Conservation (phyloP, 345 rosid species). For the Durio zibethinus region DNA sequence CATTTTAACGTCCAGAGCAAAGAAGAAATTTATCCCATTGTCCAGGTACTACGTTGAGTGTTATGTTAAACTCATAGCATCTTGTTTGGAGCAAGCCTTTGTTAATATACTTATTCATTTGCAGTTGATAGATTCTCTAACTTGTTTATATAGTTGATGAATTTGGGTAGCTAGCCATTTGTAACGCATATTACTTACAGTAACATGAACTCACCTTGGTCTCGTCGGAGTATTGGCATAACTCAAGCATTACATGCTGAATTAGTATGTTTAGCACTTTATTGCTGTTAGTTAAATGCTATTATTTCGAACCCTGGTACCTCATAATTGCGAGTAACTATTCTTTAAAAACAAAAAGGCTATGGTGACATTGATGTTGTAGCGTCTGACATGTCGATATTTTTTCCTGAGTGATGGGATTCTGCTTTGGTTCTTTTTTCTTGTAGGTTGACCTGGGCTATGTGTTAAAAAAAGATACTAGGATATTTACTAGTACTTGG, state of each 20-base stretch:
- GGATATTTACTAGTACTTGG: not conserved
- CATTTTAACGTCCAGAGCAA: not conserved
- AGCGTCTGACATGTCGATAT: not conserved
- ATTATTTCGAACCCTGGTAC: not conserved
- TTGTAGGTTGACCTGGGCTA: not conserved
- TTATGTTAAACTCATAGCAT: not conserved
- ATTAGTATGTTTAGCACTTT: not conserved
- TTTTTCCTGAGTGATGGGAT: not conserved
- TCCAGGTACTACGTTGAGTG: constrained; percentile 8
- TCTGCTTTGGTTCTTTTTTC: not conserved
- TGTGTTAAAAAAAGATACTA: not conserved
- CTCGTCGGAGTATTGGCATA: not conserved
- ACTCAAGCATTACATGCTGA: not conserved
- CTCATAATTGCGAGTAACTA: not conserved
- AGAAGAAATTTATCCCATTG: constrained; percentile 1
- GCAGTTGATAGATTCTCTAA: not conserved
- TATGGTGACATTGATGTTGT: not conserved
- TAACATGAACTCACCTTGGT: not conserved
- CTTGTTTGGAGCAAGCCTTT: constrained; percentile 11
- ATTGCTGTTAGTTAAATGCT: not conserved
- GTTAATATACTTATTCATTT: constrained; percentile 1
- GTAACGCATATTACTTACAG: constrained; percentile 4
- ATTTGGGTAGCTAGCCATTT: not conserved
- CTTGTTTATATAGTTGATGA: not conserved
- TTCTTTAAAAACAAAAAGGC: not conserved